phyloP scores from a whole-genome alignment of 2,329 filamentous ascomycete genomes.

The Fusarium sarcochroum region DNA sequence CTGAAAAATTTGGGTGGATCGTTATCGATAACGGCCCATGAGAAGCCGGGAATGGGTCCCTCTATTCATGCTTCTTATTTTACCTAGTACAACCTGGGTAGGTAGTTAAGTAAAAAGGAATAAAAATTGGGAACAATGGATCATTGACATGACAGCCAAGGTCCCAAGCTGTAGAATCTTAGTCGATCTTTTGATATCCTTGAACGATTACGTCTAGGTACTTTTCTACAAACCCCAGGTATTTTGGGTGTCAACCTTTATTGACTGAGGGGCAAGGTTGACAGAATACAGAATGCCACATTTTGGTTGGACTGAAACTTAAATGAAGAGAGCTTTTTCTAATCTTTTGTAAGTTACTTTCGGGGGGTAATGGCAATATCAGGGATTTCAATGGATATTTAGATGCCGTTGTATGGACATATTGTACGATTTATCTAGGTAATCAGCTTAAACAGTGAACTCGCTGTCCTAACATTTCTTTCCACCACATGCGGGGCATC shows the following conservation, averaged over 20 bases:
- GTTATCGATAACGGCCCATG: constrained; percentile 52
- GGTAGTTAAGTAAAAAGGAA: neutral
- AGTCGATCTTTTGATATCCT: neutral
- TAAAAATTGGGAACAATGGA: neutral
- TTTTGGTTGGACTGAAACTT: neutral
- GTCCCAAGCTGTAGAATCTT: neutral
- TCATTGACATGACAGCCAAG: neutral
- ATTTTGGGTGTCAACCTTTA: neutral
- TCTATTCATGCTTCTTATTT: neutral
- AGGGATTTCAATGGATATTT: too few species aligned
- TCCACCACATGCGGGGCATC: constrained; percentile 46
- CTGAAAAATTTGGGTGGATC: constrained; percentile 50
- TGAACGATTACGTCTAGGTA: neutral
- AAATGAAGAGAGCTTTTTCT: neutral
- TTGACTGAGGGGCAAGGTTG: constrained; percentile 15
- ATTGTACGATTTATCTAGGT: too few species aligned
- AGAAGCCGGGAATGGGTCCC: constrained; percentile 1
- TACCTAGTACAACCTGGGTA: neutral
- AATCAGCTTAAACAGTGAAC: neutral
- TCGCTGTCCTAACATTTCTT: constrained; percentile 17
- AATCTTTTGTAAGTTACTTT: too few species aligned
- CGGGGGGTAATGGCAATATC: too few species aligned
- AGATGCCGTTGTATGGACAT: too few species aligned
- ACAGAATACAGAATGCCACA: constrained; percentile 26
- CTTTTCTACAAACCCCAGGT: neutral